Base-by-base conservation (phyloP, 2,329 filamentous ascomycete species). In the Coniochaeta sp. region DNA sequence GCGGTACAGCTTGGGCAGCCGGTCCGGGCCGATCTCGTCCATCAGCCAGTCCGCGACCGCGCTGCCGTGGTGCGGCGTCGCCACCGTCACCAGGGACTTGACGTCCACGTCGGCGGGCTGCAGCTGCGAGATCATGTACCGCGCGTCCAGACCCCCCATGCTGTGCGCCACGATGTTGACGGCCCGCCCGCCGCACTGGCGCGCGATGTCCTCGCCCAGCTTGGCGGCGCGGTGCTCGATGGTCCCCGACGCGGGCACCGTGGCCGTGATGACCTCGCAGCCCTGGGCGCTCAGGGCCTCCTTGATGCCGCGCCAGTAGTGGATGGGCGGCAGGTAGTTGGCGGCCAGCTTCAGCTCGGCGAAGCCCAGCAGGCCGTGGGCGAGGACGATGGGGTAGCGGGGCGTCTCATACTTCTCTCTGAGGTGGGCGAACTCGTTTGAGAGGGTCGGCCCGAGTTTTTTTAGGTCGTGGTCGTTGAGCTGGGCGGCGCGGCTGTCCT, bases 131-230 rank as follows among this genome's bases (percentile, higher is more conserved):
- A 88, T 82, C 84, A 88, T 86, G 70, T 86, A 86, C 54, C 86
- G 77, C 10, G 84, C 81, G 69, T 88, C 86, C 3, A 89, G 76
- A 1, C 86, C 85, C 55, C 86, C 84, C 84, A 87, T 87, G 65
- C 79, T 83, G 73, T 92, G 89, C 44, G 84, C 84, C 22, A 92
- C 79, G 61, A 96, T 89, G 69, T 90, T 91, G 64, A 96, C 90
- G 57, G 87, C 83, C 62, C 73, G 75, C 19, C 77, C 77, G 24
- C 71, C 65, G 1, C 80, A 77, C 10, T 71, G 73, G 24, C 72
- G 67, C 55, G 77, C 77, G 61, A 88, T 86, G 63, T 82, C 78
- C 63, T 74, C 67, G 34, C 79, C 78, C n/a, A 89, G 78, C 65
- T 79, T 79, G 61, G 79, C 77, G 28, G 86, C 85, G 59, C 85